Base-by-base conservation (phyloP, 164 flowering plant genomes). In the Protea cynaroides region DNA sequence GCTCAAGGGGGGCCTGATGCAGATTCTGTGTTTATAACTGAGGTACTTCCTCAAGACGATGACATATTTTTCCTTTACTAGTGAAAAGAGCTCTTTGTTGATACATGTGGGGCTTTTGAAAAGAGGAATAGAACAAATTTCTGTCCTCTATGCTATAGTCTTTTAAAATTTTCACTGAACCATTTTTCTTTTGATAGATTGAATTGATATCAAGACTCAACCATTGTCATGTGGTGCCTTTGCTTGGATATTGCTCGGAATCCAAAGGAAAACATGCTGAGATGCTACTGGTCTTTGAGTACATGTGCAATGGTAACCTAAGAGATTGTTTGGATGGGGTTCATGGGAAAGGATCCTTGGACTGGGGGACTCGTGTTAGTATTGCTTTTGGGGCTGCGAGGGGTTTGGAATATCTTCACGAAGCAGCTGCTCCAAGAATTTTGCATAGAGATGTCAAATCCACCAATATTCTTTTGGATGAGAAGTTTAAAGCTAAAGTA, bases 361-460 rank as follows among this genome's bases (percentile, higher is more conserved):
- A 80, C 36, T 95, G 99, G 99, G 78, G 59, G 7, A 82, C 88
- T 34, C 90, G 97, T 50, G 84, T 92, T 69, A 62, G 83, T 23
- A 86, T 95, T 80, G 97, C 99, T 46, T 80, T 89, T 57, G 97
- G 97, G 74, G 97, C 99, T 81, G 99, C 99, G 13, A 87, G 86
- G 64, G 97, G 99, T 9, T 78, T 95, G 72, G 99, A 95, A 68
- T 95, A 95, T 79, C 97, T 92, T 54, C 97, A 95, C 74, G 97
- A 88, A 78, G 96, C 96, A 51, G 97, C 97, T 64, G 96, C 96
- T 58, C 99, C 99, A 19, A 83, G 84, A 79, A 88, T 95, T 75
- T 75, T 95, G 84, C 97, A 95, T 65, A 83, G 99, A 76, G 99
- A 95, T 76, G 93, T 95, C 69, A 95, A 95, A 71, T 95, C 97